Conservation (phyloP, 257 asterid genomes). For the Capsicum rhomboideum region DNA sequence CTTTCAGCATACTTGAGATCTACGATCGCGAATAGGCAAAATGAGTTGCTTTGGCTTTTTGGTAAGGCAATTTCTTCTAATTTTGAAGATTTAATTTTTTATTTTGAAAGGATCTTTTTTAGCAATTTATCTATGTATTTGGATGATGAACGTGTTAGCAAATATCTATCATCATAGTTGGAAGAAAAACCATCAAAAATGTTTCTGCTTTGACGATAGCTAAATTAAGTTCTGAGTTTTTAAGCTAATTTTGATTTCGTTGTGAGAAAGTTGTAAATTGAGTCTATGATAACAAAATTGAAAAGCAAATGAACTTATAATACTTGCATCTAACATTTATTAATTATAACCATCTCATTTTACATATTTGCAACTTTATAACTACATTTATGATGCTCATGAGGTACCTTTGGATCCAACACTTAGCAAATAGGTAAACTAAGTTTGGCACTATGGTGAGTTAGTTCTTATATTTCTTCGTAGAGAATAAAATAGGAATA, state of each 20-base stretch:
- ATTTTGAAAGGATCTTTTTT: neutral
- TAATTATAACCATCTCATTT: neutral
- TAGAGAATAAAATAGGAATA: too few species aligned
- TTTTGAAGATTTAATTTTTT: neutral
- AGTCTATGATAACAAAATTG: neutral
- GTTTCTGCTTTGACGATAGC: neutral
- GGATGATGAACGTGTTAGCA: too few species aligned
- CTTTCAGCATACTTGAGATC: neutral
- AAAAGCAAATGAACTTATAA: neutral
- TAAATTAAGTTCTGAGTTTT: neutral
- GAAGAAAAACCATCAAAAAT: neutral
- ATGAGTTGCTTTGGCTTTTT: neutral
- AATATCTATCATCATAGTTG: neutral
- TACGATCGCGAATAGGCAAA: neutral
- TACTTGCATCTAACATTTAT: neutral
- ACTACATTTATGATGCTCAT: neutral
- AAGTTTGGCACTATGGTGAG: too few species aligned
- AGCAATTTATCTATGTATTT: neutral
- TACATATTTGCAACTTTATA: neutral
- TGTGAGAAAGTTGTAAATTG: neutral
- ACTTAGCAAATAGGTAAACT: too few species aligned
- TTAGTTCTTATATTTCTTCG: too few species aligned
- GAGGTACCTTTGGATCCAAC: neutral
- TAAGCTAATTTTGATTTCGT: neutral
- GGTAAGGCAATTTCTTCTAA: too few species aligned